A percentile compares a stretch with the other conserved stretches of the same genome.
These are phyloP conservation scores for Articulospora tetracladia DNA, from an alignment of 495 filamentous ascomycete species.

Conservation along the genomic window DNA sequence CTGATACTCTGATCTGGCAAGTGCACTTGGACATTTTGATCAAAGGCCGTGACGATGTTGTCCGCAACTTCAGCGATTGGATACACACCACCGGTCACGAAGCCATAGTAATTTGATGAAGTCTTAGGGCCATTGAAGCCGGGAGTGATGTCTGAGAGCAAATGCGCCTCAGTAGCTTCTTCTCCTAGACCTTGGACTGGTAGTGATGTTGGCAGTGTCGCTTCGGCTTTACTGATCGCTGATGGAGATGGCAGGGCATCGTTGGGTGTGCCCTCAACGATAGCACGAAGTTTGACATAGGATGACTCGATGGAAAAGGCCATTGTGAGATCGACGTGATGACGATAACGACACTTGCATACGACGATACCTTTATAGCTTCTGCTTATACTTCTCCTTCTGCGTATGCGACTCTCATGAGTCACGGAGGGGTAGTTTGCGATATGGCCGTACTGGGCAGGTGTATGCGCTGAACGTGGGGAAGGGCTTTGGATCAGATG, in stretches of 20 bases:
- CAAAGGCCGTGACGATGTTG: slow-evolving; percentile 68
- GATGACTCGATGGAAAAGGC: slow-evolving; percentile 19
- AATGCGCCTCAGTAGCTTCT: slow-evolving; percentile 21
- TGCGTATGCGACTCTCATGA: not conserved
- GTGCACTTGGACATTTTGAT: slow-evolving; percentile 87
- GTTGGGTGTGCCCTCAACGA: slow-evolving; percentile 14
- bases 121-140: slow-evolving; percentile 27
- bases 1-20: slow-evolving; percentile 68
- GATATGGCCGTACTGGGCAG: not conserved
- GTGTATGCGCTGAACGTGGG: not conserved
- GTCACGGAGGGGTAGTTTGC: too few species aligned
- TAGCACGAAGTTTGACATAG: slow-evolving; percentile 13
- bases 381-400: not conserved
- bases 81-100: slow-evolving; percentile 78
- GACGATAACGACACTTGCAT: not conserved
- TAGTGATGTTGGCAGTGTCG: slow-evolving; percentile 5
- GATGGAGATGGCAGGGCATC: slow-evolving; percentile 18
- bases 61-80: slow-evolving; percentile 85
- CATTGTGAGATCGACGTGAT: not conserved
- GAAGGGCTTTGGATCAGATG: not conserved
- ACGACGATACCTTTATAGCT: too few species aligned
- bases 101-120: slow-evolving; percentile 67
- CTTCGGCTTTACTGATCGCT: slow-evolving; percentile 8
- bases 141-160: slow-evolving; percentile 17
- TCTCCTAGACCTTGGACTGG: slow-evolving; percentile 20